These are phyloP conservation scores for Lactarius indigo DNA, from an alignment of 768 basidiomycete genomes.

Conservation along the genomic window DNA sequence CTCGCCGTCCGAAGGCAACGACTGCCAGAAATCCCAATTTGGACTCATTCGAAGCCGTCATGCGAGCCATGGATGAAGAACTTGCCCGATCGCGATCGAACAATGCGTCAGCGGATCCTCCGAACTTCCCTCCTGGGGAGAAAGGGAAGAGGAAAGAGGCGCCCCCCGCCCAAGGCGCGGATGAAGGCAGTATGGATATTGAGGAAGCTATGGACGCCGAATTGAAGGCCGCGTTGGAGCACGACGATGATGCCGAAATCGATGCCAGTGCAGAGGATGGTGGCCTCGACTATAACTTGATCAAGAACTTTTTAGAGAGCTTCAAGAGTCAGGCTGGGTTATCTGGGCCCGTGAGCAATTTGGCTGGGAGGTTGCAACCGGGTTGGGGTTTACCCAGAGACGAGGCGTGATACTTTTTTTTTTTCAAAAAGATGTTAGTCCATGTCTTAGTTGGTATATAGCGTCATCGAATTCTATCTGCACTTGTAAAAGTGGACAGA, in stretches of 20 bases:
- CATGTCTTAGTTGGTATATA: not conserved
- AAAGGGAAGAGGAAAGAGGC: slow-evolving; percentile 41
- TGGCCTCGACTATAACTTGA: slow-evolving; percentile 81
- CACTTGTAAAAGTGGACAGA: no score
- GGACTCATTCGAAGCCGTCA: slow-evolving; percentile 92
- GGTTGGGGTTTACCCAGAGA: slow-evolving; percentile 75
- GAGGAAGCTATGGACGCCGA: slow-evolving; percentile 91
- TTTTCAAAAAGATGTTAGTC: not conserved
- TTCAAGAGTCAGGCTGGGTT: slow-evolving; percentile 89
- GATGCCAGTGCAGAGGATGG: slow-evolving; percentile 41
- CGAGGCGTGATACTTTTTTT: slow-evolving; percentile 28
- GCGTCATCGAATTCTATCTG: no score
- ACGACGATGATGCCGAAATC: slow-evolving; percentile 55
- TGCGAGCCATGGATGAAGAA: slow-evolving; percentile 92
- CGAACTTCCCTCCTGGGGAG: slow-evolving; percentile 18
- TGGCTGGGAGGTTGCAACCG: slow-evolving; percentile 79
- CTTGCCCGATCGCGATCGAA: slow-evolving; percentile 47
- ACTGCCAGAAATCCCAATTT: slow-evolving; percentile 62
- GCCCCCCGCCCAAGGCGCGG: slow-evolving; percentile 36
- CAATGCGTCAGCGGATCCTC: slow-evolving; percentile 8
- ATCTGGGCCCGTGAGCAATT: slow-evolving; percentile 86
- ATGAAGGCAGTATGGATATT: slow-evolving; percentile 56
- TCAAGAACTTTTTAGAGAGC: slow-evolving; percentile 96
- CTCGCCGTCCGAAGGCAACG: slow-evolving; percentile 29
- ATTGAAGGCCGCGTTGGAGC: slow-evolving; percentile 57